These are phyloP conservation scores for Pseudonectria buxi DNA, from an alignment of 2,329 filamentous ascomycete species.

Conservation along the genomic window DNA sequence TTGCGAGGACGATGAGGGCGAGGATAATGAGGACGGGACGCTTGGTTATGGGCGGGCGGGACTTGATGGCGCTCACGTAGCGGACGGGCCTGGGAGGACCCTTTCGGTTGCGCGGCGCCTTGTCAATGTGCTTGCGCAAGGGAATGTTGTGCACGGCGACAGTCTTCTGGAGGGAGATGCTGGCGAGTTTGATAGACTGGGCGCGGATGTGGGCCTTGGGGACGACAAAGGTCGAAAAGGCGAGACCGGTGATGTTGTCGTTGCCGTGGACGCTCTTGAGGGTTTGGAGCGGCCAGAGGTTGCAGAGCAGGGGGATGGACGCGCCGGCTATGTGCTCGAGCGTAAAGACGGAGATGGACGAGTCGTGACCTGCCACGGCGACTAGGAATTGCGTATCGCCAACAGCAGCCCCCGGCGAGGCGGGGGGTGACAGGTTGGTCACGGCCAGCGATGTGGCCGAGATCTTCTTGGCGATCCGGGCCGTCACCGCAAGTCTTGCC, in stretches of 20 bases:
- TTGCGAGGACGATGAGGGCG: constrained; percentile 50
- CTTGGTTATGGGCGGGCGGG: constrained; percentile 42
- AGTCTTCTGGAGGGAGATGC: constrained; percentile 72
- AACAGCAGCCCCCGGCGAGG: constrained; percentile 42
- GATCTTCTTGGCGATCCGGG: constrained; percentile 58
- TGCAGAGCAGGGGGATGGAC: constrained; percentile 42
- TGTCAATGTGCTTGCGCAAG: constrained; percentile 43
- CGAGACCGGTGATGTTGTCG: constrained; percentile 51
- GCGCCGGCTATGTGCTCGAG: constrained; percentile 56
- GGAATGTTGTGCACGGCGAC: constrained; percentile 75
- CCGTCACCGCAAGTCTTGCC: constrained; percentile 45
- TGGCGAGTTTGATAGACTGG: constrained; percentile 63
- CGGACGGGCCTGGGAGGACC: constrained; percentile 47
- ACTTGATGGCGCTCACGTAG: constrained; percentile 61
- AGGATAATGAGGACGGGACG: constrained; percentile 46
- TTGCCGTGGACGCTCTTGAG: constrained; percentile 47
- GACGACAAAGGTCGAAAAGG: constrained; percentile 51
- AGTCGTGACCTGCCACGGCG: constrained; percentile 73
- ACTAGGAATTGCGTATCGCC: constrained; percentile 71
- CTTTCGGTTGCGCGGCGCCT: constrained; percentile 28
- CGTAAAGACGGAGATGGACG: constrained; percentile 70
- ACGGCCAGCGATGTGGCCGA: constrained; percentile 74
- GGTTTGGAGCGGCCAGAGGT: constrained; percentile 46
- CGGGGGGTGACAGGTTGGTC: constrained; percentile 55
- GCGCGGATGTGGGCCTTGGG: constrained; percentile 38